phyloP scores from a whole-genome alignment of 768 basidiomycete genomes.

The Epithele typhae region DNA sequence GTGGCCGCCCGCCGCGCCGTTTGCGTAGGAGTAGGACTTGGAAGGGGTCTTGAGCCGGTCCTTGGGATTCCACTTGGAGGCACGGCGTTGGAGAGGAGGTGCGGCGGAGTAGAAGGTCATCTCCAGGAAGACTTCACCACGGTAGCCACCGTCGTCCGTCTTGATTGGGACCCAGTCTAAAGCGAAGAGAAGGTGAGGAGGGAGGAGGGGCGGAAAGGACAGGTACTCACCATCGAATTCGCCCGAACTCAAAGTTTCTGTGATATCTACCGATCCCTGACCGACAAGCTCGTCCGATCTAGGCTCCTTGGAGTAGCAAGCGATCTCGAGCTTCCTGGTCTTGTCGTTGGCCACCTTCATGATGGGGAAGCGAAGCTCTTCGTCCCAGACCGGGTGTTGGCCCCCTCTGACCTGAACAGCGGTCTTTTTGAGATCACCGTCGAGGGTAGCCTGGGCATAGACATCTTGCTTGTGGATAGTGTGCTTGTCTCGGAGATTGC shows the following conservation, averaged over 20 bases:
- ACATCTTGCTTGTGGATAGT: slow-evolving; percentile 91
- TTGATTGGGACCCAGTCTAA: slow-evolving; percentile 68
- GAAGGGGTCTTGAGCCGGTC: slow-evolving; percentile 21
- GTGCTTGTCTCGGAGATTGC: slow-evolving; percentile 77
- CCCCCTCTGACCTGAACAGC: slow-evolving; percentile 80
- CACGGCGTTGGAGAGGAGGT: slow-evolving; percentile 36
- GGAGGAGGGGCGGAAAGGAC: slow-evolving; percentile 4
- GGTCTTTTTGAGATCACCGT: slow-evolving; percentile 63
- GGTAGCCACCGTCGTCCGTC: slow-evolving; percentile 49
- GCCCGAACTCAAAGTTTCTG: slow-evolving; percentile 75
- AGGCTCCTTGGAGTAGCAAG: slow-evolving; percentile 79
- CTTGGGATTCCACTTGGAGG: slow-evolving; percentile 27
- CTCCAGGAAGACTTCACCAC: slow-evolving; percentile 88
- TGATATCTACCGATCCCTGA: slow-evolving; percentile 68
- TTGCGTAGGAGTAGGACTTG: neutral
- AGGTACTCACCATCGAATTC: slow-evolving; percentile 84
- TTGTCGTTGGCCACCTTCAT: slow-evolving; percentile 51
- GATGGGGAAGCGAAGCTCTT: slow-evolving; percentile 74
- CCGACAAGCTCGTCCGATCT: slow-evolving; percentile 74
- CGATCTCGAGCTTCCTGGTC: slow-evolving; percentile 60
- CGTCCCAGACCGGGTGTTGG: slow-evolving; percentile 92
- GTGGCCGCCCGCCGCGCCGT: too few species aligned
- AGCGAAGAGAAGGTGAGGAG: slow-evolving; percentile 14
- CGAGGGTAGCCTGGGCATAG: slow-evolving; percentile 62
- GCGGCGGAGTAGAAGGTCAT: slow-evolving; percentile 87